Percentiles rank a stretch among this genome's conserved stretches.
Evolutionary conservation across 495 filamentous ascomycete species (phyloP).

Genomic region (Tuber calosporum): DNA sequence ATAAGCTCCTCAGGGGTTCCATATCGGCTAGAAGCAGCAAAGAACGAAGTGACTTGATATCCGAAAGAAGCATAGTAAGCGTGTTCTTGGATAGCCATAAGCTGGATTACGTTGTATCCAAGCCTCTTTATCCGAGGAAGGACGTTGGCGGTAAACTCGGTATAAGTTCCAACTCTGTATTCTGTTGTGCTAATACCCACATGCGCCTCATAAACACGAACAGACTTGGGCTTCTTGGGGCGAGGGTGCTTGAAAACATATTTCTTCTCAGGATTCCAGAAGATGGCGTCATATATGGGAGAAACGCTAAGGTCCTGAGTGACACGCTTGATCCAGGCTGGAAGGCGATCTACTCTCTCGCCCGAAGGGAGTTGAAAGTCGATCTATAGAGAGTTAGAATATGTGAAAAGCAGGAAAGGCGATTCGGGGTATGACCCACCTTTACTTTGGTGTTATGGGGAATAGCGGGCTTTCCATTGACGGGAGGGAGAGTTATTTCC

Average conservation of each 20-base stretch:
- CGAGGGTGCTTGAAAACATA: conserved; percentile 77
- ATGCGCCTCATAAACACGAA: conserved; percentile 93
- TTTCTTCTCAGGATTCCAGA: conserved; percentile 84
- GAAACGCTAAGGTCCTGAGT: conserved; percentile 86
- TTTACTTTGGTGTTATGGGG: conserved; percentile 93
- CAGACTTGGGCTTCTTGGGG: conserved; percentile 76
- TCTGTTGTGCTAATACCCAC: conserved; percentile 95
- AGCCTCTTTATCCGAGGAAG: conserved; percentile 82
- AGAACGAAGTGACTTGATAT: conserved; percentile 98
- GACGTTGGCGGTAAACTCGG: conserved; percentile 89
- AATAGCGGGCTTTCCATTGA: conserved; percentile 67
- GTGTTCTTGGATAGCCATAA: conserved; percentile 99
- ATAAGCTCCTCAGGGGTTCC: conserved; percentile 91
- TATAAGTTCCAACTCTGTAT: conserved; percentile 79
- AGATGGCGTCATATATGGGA: conserved; percentile 84
- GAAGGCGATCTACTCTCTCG: conserved; percentile 77
- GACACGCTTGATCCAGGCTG: conserved; percentile 94
- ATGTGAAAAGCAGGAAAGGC: conserved; percentile 12
- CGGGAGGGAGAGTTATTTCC: conserved; percentile 68
- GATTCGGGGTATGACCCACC: conserved; percentile 46
- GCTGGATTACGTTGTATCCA: conserved; percentile 94
- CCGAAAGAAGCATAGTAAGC: conserved; percentile 99
- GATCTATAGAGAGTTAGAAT: conserved; percentile 53
- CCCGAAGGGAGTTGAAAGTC: conserved; percentile 72
- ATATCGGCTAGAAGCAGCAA: conserved; percentile 92